Percentiles rank a stretch among this genome's conserved stretches.
phyloP scores from a whole-genome alignment of 2,329 filamentous ascomycete species.

The Trichoderma hamatum region DNA sequence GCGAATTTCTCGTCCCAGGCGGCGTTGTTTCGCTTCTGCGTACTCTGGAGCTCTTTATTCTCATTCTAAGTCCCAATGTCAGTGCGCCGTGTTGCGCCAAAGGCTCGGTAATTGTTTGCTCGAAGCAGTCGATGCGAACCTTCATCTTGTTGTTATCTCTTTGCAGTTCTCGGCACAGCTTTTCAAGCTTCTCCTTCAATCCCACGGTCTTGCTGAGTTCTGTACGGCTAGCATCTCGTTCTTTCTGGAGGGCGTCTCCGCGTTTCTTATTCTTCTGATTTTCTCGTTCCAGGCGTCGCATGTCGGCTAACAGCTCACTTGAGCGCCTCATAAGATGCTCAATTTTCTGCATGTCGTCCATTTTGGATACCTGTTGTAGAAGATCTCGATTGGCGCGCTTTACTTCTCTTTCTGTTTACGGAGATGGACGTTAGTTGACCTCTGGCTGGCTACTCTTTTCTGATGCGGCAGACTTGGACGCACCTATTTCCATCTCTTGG shows the following conservation, averaged over 20 bases:
- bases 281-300: slow-evolving; percentile 94
- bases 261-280: slow-evolving; percentile 96
- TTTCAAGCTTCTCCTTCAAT: slow-evolving; percentile 95
- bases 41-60: slow-evolving; percentile 87
- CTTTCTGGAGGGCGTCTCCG: slow-evolving; percentile 91
- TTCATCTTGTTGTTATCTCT: slow-evolving; percentile 99
- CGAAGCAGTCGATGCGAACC: slow-evolving; percentile 51
- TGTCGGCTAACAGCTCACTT: slow-evolving; percentile 86
- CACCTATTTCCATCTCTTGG: slow-evolving; percentile 94
- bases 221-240: slow-evolving; percentile 85
- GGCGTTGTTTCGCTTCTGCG: slow-evolving; percentile 77
- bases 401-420: slow-evolving; percentile 76
- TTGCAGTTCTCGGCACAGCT: slow-evolving; percentile 89
- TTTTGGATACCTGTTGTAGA: slow-evolving; percentile 83
- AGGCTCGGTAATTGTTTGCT: neutral
- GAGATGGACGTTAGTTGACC: slow-evolving; percentile 12
- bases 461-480: slow-evolving; percentile 37
- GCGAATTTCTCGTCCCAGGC: slow-evolving; percentile 86
- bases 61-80: slow-evolving; percentile 65
- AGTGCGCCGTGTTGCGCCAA: slow-evolving; percentile 30
- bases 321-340: slow-evolving; percentile 90
- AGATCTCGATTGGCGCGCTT: slow-evolving; percentile 93
- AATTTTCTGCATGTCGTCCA: slow-evolving; percentile 89
- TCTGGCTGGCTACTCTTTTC: neutral
- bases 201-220: slow-evolving; percentile 89